phyloP scores from a whole-genome alignment of 148 eudicot species.

The Diospyros lotus region DNA sequence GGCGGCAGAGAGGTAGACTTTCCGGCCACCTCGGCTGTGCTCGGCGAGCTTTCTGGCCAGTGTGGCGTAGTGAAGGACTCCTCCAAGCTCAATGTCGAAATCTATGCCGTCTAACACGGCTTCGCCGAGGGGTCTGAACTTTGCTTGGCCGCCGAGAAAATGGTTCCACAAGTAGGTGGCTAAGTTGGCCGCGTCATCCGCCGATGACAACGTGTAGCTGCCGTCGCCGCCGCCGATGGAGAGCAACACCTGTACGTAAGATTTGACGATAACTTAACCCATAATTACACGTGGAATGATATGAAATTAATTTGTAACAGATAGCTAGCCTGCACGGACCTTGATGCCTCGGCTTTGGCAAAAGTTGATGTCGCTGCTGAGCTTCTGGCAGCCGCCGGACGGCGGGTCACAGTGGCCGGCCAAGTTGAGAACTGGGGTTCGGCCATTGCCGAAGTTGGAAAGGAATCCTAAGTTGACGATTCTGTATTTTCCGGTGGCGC shows the following conservation, averaged over 20 bases:
- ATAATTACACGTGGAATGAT: too few species aligned
- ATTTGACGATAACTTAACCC: too few species aligned
- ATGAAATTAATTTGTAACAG: too few species aligned
- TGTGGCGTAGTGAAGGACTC: neutral
- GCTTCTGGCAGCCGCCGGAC: too few species aligned
- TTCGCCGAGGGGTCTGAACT: slow-evolving; percentile 20
- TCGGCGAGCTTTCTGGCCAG: slow-evolving; percentile 1
- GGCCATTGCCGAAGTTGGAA: too few species aligned
- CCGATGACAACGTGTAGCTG: slow-evolving; percentile 20
- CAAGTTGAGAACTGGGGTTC: too few species aligned
- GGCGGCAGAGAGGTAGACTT: slow-evolving; percentile 24
- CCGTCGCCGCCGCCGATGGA: slow-evolving; percentile 34
- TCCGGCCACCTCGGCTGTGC: neutral
- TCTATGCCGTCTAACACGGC: slow-evolving; percentile 30
- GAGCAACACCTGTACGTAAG: slow-evolving; percentile 32
- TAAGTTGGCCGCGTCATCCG: slow-evolving; percentile 18
- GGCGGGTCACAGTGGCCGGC: too few species aligned
- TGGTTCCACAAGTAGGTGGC: slow-evolving; percentile 22
- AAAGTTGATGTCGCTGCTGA: too few species aligned
- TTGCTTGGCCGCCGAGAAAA: slow-evolving; percentile 16
- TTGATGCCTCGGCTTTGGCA: too few species aligned
- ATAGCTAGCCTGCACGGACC: too few species aligned
- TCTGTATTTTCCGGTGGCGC: too few species aligned
- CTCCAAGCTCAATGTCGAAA: slow-evolving; percentile 20
- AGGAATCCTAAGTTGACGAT: too few species aligned